Evolutionary conservation across 2,329 filamentous ascomycete genomes (phyloP), one percentile per base, ranked within the genome.

Genomic region (Fusarium clavum): DNA sequence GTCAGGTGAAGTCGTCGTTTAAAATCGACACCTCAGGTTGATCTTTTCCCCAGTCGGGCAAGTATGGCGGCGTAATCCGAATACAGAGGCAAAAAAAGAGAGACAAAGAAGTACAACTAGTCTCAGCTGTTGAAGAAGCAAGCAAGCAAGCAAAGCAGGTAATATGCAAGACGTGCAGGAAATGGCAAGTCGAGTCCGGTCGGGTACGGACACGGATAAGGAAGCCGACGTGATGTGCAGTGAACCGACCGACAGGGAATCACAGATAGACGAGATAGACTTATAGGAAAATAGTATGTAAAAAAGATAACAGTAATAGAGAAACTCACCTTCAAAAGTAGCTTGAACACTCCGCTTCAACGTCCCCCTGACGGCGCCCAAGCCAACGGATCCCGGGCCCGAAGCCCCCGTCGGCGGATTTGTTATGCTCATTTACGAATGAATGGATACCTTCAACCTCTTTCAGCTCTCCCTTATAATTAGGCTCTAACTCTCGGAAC

Each of bases 261-360:
- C 41, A 57, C 29, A 57, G 61, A 70, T 70, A 64, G 45, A 57
- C 62, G 67, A 38, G 38, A 51, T 51, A n/a, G 53, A 54, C 48
- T 61, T 51, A 48, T 56, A 32, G 24, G 9, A 22, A 13, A 54
- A 48, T 38, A 48, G 22, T 27, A 32, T 25, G 38, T 54, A 44
- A 16, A 61, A 41, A 22, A 43, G 20, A 29, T 22, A 48, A 55
- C 9, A 51, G 22, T 32, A 46, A 30, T 44, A 29, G 24, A 45
- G n/a, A 68, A 59, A 70, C 82, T 74, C 83, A 88, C 88, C 87
- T 80, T 90, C 86, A 81, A 90, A 89, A 40, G 86, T 84, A 66
- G 87, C 83, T 78, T 89, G 87, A 58, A 88, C 86, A 71, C 83
- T 88, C 75, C 87, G 83, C 81, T 90, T 90, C 57, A 88, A 81